Evolutionary conservation across 192 early-diverging fungal species (phyloP).

Genomic region (Coemansia erecta): DNA sequence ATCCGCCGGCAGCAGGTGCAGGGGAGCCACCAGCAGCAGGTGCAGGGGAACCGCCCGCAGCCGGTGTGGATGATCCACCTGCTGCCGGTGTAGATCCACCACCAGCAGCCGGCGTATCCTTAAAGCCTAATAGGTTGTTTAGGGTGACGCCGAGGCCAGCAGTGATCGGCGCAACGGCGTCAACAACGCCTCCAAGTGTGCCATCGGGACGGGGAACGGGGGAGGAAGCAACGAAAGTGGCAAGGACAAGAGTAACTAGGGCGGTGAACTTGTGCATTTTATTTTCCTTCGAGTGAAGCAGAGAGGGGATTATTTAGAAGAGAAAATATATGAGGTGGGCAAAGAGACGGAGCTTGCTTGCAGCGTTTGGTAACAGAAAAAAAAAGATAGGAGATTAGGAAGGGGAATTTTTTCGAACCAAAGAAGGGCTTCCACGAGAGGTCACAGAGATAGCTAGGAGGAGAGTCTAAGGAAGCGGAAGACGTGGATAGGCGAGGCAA

Average conservation of each 20-base stretch:
- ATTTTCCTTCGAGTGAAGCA: not conserved
- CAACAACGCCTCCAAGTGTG: slow-evolving; percentile 6
- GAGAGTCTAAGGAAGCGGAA: too few relatives aligned
- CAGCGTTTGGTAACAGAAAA: too few relatives aligned
- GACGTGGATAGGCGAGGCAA: too few relatives aligned
- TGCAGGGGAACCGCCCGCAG: too few relatives aligned
- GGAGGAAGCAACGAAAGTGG: slow-evolving; percentile 2
- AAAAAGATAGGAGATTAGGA: too few relatives aligned
- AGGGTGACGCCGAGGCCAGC: slow-evolving; percentile 3
- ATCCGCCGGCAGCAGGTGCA: not conserved
- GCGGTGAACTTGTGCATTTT: slow-evolving; percentile 2
- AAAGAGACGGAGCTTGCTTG: too few relatives aligned
- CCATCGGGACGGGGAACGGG: slow-evolving; percentile 4
- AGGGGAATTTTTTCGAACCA: too few relatives aligned
- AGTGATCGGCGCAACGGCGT: slow-evolving; percentile 8
- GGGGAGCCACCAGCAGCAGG: not conserved
- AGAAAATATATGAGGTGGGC: too few relatives aligned
- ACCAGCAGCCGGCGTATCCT: slow-evolving; percentile 5
- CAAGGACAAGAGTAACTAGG: slow-evolving; percentile 7
- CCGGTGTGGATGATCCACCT: too few relatives aligned
- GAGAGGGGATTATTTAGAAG: too few relatives aligned
- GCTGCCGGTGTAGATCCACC: not conserved
- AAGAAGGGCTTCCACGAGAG: too few relatives aligned
- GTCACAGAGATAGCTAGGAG: too few relatives aligned
- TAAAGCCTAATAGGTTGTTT: not conserved